Base-by-base conservation (phyloP, 73 alveolate species). In the Paramecium primaurelia region DNA sequence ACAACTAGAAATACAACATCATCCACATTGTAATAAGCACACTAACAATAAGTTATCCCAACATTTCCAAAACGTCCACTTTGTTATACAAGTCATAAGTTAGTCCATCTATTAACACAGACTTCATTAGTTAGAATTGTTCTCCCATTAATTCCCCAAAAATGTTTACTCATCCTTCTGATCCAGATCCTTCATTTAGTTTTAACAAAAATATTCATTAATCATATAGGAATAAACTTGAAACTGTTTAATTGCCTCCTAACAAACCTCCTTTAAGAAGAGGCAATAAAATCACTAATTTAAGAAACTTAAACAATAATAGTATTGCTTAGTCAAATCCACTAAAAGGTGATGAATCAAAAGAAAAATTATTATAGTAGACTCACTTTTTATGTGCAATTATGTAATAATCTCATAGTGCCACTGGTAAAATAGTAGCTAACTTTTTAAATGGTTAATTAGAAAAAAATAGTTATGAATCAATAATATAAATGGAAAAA, bases 391-490 rank as follows among this genome's bases (percentile, higher is more conserved):
- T 77, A 37, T 77, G 90, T 77, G 69, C 90, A 38, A 77, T 77
- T 20, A 77, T 77, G 90, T 44, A 77, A 25, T 32, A 77, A 34
- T 77, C 90, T 14, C 42, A 40, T 22, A 77, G 47, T 44, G 90
- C 45, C 0, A 44, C 45, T 2, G 75, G 90, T 10, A 40, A 47
- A 34, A 77, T 26, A 8, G 90, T 77, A 10, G 69, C 44, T 6
- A 77, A 26, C 18, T 77, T 77, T 34, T 20, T 77, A 26, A 77
- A 77, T 44, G 90, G 90, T 20, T 40, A 77, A 28, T 44, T 44
- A 44, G 90, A 47, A 44, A 77, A 77, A 34, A 77, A 77, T 47
- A 44, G 90, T 77, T 77, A 77, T n/a, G 90, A 77, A 77, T 77
- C 90, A 14, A 44, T 77, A 10, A 22, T 44, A 16, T 44, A 22